Conservation (phyloP, 306 rosid species). For the Quercus cerris region DNA sequence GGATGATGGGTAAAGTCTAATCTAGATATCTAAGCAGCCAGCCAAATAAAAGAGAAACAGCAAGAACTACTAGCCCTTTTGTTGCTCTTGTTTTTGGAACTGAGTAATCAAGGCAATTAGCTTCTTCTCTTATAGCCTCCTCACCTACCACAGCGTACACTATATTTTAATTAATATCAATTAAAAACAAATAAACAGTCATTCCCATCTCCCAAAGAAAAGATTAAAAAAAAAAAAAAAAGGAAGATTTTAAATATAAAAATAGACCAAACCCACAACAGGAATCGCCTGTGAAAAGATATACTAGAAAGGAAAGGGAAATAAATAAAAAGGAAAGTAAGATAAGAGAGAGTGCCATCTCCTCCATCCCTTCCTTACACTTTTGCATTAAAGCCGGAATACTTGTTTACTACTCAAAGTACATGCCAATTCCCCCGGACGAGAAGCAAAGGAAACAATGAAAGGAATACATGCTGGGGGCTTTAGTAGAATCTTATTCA, state of each 20-base stretch:
- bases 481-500: slow-evolving; percentile 74
- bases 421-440: slow-evolving; percentile 50
- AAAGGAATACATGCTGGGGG: slow-evolving; percentile 69
- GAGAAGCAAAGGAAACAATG: slow-evolving; percentile 72
- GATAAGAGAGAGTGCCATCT: slow-evolving; percentile 29
- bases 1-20: neutral
- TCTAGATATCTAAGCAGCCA: slow-evolving; percentile 23
- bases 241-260: slow-evolving; percentile 7
- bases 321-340: slow-evolving; percentile 30
- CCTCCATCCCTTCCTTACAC: slow-evolving; percentile 45
- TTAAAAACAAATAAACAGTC: neutral
- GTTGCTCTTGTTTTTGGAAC: slow-evolving; percentile 43
- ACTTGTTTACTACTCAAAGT: slow-evolving; percentile 31
- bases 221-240: neutral
- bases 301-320: slow-evolving; percentile 52
- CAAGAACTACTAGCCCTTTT: slow-evolving; percentile 29
- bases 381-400: slow-evolving; percentile 50
- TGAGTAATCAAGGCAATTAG: slow-evolving; percentile 30
- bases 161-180: slow-evolving; percentile 2
- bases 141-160: slow-evolving; percentile 44
- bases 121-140: slow-evolving; percentile 69
- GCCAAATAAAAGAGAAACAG: slow-evolving; percentile 32
- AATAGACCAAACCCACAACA: slow-evolving; percentile 50
- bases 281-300: slow-evolving; percentile 71
- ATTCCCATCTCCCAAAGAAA: slow-evolving; percentile 35